Base-by-base conservation (phyloP, 2,329 filamentous ascomycete species). In the Lecanicillium sp. region DNA sequence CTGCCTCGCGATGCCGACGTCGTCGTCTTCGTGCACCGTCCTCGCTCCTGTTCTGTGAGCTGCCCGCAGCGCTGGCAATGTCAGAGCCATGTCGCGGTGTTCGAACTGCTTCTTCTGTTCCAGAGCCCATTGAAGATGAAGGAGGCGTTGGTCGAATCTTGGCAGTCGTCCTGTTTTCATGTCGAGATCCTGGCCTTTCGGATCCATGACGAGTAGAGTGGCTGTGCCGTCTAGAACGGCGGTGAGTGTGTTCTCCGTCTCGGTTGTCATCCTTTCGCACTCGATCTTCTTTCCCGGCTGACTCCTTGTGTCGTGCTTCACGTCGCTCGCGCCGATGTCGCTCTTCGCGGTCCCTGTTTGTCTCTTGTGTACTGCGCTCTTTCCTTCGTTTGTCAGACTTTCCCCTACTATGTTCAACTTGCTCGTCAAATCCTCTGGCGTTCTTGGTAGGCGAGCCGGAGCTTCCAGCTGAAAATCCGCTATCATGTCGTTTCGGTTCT, bases 351-450 rank as follows among this genome's bases (percentile, higher is more conserved):
- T 20, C 25, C 18, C 29, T 19, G 7, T 25, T 11, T 11, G 22
- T 11, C 22, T 6, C 22, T 11, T 6, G 22, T 25, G 6, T 11
- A 11, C 22, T 40, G 17, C 33, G 47, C 16, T 43, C 42, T 17
- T 41, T 43, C 18, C 34, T 39, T 16, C 42, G 46, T 16, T 48
- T 37, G 15, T 41, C 30, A 19, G 63, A 64, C 51, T 67, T 73
- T 42, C 65, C 64, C 45, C 52, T 65, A 2, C 75, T 71, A 38
- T 72, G 66, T 3, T 63, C 66, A 13, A 61, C 67, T 43, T 71
- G 68, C 47, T 74, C 68, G 44, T 73, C 68, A 2, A 62, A 55
- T 3, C 65, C 70, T 41, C 68, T 64, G 30, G 61, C 59, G 37
- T 48, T 53, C 40, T 52, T 51, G 18, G 52, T 47, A 27, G 58